phyloP scores from a whole-genome alignment of 352 stramenopile genomes.

The Phytophthora brassicae region DNA sequence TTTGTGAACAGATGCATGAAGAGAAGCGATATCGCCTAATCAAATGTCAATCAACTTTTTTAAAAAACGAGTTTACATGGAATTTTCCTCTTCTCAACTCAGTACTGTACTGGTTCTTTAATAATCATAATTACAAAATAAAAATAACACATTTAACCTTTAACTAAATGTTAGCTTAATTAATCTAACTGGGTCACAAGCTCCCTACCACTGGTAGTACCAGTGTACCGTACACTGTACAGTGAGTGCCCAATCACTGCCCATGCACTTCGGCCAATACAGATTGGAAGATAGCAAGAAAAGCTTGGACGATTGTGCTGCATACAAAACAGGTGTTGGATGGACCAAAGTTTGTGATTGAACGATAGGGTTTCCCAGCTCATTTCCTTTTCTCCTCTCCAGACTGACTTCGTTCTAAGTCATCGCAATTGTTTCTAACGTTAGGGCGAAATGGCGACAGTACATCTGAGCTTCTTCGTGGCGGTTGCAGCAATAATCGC shows the following conservation, averaged over 20 bases:
- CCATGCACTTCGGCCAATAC: not conserved
- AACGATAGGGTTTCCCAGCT: not conserved
- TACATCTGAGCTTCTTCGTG: conserved; percentile 1
- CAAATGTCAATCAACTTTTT: too few relatives aligned
- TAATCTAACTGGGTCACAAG: too few relatives aligned
- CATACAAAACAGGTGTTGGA: not conserved
- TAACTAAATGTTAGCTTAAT: too few relatives aligned
- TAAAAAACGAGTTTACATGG: too few relatives aligned
- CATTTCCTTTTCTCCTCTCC: conserved; percentile 14
- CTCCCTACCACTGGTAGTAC: too few relatives aligned
- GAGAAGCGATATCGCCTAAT: too few relatives aligned
- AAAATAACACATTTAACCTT: too few relatives aligned
- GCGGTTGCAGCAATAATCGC: conserved; percentile 1
- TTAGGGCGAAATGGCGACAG: not conserved
- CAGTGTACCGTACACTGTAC: not conserved
- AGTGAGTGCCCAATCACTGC: too few relatives aligned
- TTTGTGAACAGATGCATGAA: too few relatives aligned
- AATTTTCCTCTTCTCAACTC: too few relatives aligned
- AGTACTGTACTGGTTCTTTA: too few relatives aligned
- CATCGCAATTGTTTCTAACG: not conserved
- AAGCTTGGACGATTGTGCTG: conserved; percentile 1
- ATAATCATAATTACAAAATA: too few relatives aligned
- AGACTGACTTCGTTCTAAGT: not conserved
- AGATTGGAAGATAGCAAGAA: not conserved
- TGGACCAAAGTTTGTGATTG: not conserved